Evolutionary conservation across 495 filamentous ascomycete species (phyloP).

Genomic region (Penicillium arizonense): DNA sequence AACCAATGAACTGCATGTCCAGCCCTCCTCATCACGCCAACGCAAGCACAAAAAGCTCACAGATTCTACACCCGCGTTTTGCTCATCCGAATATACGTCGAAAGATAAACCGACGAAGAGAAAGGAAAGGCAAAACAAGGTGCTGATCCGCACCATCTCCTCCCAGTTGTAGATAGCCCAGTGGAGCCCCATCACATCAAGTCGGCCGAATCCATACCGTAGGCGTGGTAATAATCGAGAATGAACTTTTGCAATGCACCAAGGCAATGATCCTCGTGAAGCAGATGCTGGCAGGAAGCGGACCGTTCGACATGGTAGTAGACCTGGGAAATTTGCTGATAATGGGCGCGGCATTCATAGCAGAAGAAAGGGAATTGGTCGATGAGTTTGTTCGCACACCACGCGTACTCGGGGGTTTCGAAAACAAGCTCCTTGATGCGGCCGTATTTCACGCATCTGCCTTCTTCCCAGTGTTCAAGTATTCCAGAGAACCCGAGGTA

Average conservation of each 20-base stretch:
- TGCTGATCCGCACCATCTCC: no score
- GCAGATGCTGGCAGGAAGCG: not conserved
- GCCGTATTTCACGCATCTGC: not conserved
- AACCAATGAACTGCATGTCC: no score
- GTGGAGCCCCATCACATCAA: not conserved
- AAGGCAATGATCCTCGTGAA: not conserved
- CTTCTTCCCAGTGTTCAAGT: not conserved
- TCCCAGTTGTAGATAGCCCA: not conserved
- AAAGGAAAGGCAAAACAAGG: no score
- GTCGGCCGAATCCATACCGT: not conserved
- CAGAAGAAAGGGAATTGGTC: not conserved
- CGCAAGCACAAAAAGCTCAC: no score
- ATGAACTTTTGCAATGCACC: not conserved
- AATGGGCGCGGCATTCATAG: not conserved
- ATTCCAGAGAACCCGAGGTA: not conserved
- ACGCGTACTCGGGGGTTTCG: not conserved
- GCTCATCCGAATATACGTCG: no score
- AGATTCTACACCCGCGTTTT: no score
- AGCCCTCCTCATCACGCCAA: no score
- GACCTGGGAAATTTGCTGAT: not conserved
- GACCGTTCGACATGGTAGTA: not conserved
- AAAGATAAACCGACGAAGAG: no score
- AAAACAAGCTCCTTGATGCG: not conserved
- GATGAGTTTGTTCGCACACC: not conserved
- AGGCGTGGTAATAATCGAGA: constrained; percentile 2